Evolutionary conservation across 2,329 filamentous ascomycete genomes (phyloP).

Genomic region (Cladosporium sp.): DNA sequence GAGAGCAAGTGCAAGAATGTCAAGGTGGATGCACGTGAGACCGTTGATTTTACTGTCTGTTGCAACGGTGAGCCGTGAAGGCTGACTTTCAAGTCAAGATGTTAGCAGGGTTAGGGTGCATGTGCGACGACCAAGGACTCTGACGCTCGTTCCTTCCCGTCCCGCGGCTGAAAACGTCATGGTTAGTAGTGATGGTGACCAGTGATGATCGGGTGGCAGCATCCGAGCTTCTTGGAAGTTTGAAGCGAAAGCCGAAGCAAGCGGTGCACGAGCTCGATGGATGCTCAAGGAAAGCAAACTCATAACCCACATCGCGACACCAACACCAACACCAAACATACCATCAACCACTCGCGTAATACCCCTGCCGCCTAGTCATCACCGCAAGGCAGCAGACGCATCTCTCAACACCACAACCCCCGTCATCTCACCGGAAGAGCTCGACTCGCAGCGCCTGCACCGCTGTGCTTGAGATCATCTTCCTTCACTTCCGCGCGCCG

Average conservation of each 20-base stretch:
- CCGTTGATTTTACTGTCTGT: not conserved
- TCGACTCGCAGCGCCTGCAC: slow-evolving; percentile 18
- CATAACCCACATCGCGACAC: not conserved
- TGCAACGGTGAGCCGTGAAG: not conserved
- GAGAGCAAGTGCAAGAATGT: not conserved
- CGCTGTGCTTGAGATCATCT: slow-evolving; percentile 17
- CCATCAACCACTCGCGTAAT: not conserved
- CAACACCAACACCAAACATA: not conserved
- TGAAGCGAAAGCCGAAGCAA: slow-evolving; percentile 11
- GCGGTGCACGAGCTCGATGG: slow-evolving; percentile 14
- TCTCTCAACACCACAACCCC: not conserved
- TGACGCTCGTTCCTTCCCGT: not conserved
- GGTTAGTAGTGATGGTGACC: too few species aligned
- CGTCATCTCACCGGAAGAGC: slow-evolving; percentile 3
- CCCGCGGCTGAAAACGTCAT: slow-evolving; percentile 6
- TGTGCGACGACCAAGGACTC: too few species aligned
- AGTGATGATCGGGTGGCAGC: not conserved
- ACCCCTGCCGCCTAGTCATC: not conserved
- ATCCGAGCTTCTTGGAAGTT: slow-evolving; percentile 14
- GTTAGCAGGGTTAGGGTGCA: not conserved
- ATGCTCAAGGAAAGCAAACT: slow-evolving; percentile 9
- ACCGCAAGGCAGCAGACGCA: slow-evolving; percentile 12
- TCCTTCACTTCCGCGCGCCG: slow-evolving; percentile 15
- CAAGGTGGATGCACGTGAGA: not conserved
- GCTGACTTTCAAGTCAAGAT: not conserved